Percentiles rank a stretch among this genome's conserved stretches.
Evolutionary conservation across 108 stramenopile genomes (phyloP).

Genomic region (Seminavis robusta): DNA sequence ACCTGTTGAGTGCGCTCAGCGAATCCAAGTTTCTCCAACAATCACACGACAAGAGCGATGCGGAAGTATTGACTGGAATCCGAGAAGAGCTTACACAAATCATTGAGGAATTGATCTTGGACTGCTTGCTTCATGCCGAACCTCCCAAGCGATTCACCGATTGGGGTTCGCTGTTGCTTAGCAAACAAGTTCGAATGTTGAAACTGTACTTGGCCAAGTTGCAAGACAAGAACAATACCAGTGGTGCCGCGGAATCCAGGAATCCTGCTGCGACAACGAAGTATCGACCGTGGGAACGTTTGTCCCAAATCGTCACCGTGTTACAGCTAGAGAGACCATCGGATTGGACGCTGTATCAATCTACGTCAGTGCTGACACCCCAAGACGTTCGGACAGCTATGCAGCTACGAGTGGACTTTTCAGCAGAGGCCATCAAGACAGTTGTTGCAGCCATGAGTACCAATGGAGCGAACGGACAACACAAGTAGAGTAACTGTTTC

Average conservation of each 20-base stretch:
- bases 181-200: conserved; percentile 77
- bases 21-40: conserved; percentile 49
- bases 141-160: conserved; percentile 64
- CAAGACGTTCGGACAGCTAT: conserved; percentile 58
- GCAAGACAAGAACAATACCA: not conserved
- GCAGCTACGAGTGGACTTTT: conserved; percentile 66
- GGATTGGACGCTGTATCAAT: conserved; percentile 60
- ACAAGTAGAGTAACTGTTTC: no score
- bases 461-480: not conserved
- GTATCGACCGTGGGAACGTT: conserved; percentile 64
- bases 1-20: conserved; percentile 49
- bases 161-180: conserved; percentile 79
- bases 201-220: conserved; percentile 31
- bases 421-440: conserved; percentile 29
- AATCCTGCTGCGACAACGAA: no score
- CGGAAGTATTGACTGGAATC: conserved; percentile 28
- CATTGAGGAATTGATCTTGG: conserved; percentile 54
- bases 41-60: conserved; percentile 61
- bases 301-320: conserved; percentile 65
- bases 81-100: conserved; percentile 41
- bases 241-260: conserved; percentile 6
- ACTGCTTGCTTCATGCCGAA: conserved; percentile 28
- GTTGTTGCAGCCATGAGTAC: conserved; percentile 2
- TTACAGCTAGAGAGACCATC: conserved; percentile 80
- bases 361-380: conserved; percentile 36